Base-by-base conservation (phyloP, 768 basidiomycete genomes). In the Hypsizygus marmoreus region DNA sequence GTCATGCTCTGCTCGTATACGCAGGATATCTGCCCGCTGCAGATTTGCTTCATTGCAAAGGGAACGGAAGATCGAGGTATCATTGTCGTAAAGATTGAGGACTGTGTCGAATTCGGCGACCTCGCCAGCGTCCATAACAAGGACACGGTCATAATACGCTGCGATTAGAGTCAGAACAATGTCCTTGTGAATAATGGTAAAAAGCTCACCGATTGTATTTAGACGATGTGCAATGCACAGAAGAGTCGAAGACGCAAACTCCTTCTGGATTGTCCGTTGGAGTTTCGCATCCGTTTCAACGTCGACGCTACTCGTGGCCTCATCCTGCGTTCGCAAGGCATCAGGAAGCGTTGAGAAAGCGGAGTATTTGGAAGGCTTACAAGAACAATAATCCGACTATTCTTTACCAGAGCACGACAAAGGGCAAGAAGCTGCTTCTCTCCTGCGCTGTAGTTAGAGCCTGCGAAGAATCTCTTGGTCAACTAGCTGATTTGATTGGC, bases 31-130 rank as follows among this genome's bases (percentile, higher is more conserved):
- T 22, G 67, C 64, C 30, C 82, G 66, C 11, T 70, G 66, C 13
- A 88, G 63, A 49, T 73, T 74, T 6, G 84, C 84, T 55, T 86
- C 82, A 42, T 84, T 71, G 57, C 87, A 89, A 19, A 88, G 74
- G 3, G 79, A 77, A 14, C 84, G 72, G 72, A 88, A 88, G 40
- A 88, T 81, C 2, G 84, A 87, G 43, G 73, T 71, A 39, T 74
- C 66, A 47, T 72, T 74, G 58, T 84, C 78, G 54, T 80, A 81
- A 3, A 90, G 75, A 49, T 73, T 75, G 31, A 85, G 70, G 3
- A 88, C 87, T 2, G 84, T 83, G 63, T 88, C 88, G 57, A 80
- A 88, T 63, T 90, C 88, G 8, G 80, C 82, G 3, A 88, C 78
- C 24, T 67, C 56, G 3, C 89, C 88, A 20, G 72, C 66, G 53